Percentiles rank a stretch among this genome's conserved stretches.
Evolutionary conservation across 192 early-diverging fungal genomes (phyloP).

Genomic region (Paraglomus occultum): DNA sequence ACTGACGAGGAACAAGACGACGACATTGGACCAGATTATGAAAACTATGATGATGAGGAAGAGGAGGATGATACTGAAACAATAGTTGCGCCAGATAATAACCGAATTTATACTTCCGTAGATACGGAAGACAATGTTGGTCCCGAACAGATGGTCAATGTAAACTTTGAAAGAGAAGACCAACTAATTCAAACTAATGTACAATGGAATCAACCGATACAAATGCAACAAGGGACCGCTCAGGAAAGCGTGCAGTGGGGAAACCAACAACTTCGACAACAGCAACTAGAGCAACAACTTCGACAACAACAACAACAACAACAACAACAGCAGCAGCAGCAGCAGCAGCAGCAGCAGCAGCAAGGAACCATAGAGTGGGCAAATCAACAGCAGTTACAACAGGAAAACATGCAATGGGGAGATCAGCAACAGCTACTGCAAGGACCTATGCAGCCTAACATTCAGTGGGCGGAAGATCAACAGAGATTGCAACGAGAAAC

Average conservation of each 20-base stretch:
- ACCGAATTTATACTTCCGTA: not conserved
- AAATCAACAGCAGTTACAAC: constrained; percentile 6
- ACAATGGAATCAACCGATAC: not conserved
- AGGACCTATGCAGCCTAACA: constrained; percentile 20
- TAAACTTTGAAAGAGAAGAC: too few relatives aligned
- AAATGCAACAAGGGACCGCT: not conserved
- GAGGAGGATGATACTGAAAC: constrained; percentile 34
- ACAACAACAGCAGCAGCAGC: constrained; percentile 6
- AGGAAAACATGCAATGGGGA: constrained; percentile 24
- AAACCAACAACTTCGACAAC: too few relatives aligned
- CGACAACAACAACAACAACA: not conserved
- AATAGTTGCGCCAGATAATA: constrained; percentile 1
- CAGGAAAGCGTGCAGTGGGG: too few relatives aligned
- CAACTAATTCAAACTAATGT: too few relatives aligned
- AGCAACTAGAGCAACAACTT: not conserved
- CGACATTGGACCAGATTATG: constrained; percentile 43
- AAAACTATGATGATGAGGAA: constrained; percentile 42
- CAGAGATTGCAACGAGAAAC: too few relatives aligned
- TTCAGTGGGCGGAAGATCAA: not conserved
- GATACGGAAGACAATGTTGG: not conserved
- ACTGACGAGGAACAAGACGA: constrained; percentile 41
- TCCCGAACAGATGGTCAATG: not conserved
- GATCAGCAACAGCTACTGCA: constrained; percentile 24
- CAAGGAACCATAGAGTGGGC: not conserved
- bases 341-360: not conserved